phyloP scores from a whole-genome alignment of 306 rosid genomes.

The Casuarina equisetifolia region DNA sequence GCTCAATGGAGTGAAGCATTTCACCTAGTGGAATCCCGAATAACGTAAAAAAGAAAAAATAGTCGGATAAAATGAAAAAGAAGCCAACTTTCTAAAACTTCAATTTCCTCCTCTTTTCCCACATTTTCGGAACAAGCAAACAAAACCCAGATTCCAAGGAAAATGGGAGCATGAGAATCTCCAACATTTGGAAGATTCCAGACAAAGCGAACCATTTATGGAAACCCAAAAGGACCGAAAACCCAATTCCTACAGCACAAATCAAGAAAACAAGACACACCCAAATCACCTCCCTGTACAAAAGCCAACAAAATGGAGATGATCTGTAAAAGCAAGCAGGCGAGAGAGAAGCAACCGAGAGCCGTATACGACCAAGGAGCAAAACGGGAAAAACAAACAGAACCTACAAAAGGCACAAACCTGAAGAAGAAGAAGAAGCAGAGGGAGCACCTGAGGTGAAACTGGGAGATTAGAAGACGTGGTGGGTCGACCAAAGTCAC shows the following conservation, averaged over 20 bases:
- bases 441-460: not conserved
- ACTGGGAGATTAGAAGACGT: constrained; percentile 12
- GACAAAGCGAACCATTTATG: not conserved
- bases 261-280: not conserved
- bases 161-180: not conserved
- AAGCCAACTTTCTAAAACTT: not conserved
- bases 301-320: constrained; percentile 36
- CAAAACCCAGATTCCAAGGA: constrained; percentile 3
- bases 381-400: not conserved
- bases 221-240: not conserved
- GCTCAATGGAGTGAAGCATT: not conserved
- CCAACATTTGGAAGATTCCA: not conserved
- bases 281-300: constrained; percentile 22
- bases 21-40: not conserved
- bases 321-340: constrained; percentile 43
- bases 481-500: constrained; percentile 9
- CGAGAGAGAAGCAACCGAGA: constrained; percentile 1
- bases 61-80: not conserved
- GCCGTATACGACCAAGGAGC: constrained; percentile 1
- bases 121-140: not conserved
- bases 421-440: constrained; percentile 29
- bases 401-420: constrained; percentile 23
- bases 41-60: not conserved
- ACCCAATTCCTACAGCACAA: not conserved
- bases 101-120: not conserved